Evolutionary conservation across 352 stramenopile species (phyloP).

Genomic region (Hyphochytrium catenoides): DNA sequence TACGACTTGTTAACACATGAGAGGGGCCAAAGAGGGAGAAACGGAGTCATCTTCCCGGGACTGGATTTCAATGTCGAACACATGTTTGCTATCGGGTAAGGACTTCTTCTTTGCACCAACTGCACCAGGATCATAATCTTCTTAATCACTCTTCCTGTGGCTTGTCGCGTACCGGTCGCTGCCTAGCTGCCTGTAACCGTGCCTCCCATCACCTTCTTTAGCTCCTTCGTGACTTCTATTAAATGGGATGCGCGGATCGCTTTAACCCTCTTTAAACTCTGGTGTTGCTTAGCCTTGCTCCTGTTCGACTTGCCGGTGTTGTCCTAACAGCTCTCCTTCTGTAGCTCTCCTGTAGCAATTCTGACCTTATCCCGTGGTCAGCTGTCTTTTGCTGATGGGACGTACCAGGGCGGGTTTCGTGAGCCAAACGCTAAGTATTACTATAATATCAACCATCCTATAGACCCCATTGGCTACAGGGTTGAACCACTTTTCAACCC

Average conservation of each 20-base stretch:
- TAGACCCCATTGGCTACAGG: slow-evolving; percentile 70
- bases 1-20: slow-evolving; percentile 71
- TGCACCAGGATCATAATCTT: no score
- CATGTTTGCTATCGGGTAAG: slow-evolving; percentile 48
- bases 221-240: no score
- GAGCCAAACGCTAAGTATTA: slow-evolving; percentile 48
- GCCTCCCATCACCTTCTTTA: no score
- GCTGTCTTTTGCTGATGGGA: slow-evolving; percentile 34
- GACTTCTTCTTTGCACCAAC: no score
- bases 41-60: slow-evolving; percentile 37
- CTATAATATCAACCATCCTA: slow-evolving; percentile 74
- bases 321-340: no score
- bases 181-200: no score
- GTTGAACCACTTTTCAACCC: slow-evolving; percentile 64
- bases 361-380: slow-evolving; percentile 56
- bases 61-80: slow-evolving; percentile 61
- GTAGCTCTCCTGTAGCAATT: slow-evolving; percentile 42
- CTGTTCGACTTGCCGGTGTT: no score
- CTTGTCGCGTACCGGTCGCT: no score
- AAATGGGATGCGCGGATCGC: no score
- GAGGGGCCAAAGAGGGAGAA: slow-evolving; percentile 22
- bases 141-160: no score
- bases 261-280: no score
- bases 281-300: no score
- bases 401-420: slow-evolving; percentile 46